A percentile compares a stretch with the other conserved stretches of the same genome.
These are phyloP conservation scores for Physcomitrellopsis africana DNA, from an alignment of 225 moss, liverwort and hornwort genomes.

Conservation along the genomic window DNA sequence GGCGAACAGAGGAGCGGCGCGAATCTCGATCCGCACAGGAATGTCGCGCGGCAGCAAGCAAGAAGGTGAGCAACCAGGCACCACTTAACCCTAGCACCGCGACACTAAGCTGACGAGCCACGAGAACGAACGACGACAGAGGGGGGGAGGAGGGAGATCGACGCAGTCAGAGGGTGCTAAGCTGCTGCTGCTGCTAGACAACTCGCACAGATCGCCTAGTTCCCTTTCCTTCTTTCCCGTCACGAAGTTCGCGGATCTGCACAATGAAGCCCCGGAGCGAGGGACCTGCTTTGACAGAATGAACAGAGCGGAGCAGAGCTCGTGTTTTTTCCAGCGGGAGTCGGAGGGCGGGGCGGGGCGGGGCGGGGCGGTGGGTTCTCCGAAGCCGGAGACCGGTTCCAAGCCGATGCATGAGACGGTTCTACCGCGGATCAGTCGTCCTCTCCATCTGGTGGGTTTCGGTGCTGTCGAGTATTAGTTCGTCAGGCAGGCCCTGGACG, in stretches of 20 bases:
- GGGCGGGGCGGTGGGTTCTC: too few species aligned
- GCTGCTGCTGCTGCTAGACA: not conserved
- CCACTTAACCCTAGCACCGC: not conserved
- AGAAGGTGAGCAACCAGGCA: too few species aligned
- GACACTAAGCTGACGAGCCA: not conserved
- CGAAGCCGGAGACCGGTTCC: too few species aligned
- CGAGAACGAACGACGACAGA: not conserved
- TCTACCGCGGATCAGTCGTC: too few species aligned
- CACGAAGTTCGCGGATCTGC: not conserved
- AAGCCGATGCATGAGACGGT: too few species aligned
- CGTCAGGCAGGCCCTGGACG: too few species aligned
- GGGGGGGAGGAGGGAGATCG: not conserved
- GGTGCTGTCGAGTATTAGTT: too few species aligned
- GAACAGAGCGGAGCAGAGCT: not conserved
- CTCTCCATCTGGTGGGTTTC: too few species aligned
- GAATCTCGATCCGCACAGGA: not conserved
- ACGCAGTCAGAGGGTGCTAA: not conserved
- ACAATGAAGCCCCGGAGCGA: not conserved
- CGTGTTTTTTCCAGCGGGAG: too few species aligned
- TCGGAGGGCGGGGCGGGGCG: too few species aligned
- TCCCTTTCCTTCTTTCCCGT: too few species aligned
- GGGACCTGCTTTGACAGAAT: not conserved
- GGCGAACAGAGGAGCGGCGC: fast-evolving
- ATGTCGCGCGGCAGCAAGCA: not conserved
- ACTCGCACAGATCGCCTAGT: not conserved